Conservation (phyloP, 106 monocot species). For the Gastrodia elata region DNA sequence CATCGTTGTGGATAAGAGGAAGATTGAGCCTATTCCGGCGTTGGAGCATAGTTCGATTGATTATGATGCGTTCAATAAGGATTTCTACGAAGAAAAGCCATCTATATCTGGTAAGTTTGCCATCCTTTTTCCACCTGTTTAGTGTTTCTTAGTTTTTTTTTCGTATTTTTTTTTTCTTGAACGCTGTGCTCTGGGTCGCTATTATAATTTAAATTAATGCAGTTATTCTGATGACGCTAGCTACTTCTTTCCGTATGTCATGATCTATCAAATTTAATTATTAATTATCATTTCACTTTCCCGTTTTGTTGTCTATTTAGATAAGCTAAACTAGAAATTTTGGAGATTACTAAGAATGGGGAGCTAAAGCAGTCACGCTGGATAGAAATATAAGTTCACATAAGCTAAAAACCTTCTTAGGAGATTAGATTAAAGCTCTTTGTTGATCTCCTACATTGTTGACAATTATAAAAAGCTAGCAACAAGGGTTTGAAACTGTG, state of each 20-base stretch:
- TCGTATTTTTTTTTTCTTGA: background rate
- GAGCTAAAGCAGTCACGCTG: background rate
- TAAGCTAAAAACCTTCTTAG: background rate
- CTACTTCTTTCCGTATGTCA: background rate
- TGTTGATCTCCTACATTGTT: background rate
- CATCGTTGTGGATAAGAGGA: slow-evolving; percentile 75
- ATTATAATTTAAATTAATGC: background rate
- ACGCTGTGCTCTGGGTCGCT: background rate
- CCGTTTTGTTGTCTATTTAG: background rate
- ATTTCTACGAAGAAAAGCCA: slow-evolving; percentile 88
- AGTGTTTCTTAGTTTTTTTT: background rate
- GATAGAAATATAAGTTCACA: background rate
- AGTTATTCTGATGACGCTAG: background rate
- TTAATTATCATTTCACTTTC: background rate
- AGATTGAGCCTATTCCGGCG: slow-evolving; percentile 81
- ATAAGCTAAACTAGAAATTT: background rate
- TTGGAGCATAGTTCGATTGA: slow-evolving; percentile 73
- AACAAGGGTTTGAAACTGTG: background rate
- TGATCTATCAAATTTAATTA: background rate
- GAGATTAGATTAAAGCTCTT: background rate
- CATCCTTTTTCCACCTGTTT: background rate
- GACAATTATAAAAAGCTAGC: background rate
- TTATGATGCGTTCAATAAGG: slow-evolving; percentile 87
- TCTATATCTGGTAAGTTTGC: slow-evolving; percentile 59
- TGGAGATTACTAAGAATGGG: background rate